Conservation (phyloP, 805 yeast genomes). For the Monosporozyma unispora region DNA sequence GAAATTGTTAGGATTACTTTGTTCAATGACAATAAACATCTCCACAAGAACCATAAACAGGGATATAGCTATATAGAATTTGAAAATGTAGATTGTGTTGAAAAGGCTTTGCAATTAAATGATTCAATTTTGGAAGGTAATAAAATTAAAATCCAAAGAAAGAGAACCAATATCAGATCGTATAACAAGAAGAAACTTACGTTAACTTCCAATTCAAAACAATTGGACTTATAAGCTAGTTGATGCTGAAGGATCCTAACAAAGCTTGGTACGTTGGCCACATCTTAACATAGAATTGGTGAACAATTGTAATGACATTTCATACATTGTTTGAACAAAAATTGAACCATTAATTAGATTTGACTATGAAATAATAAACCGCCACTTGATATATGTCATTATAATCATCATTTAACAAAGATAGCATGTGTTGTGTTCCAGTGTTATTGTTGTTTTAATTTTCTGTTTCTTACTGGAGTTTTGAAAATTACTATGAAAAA, state of each 20-base stretch:
- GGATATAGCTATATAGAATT: slow-evolving; percentile 63
- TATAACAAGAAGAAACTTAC: slow-evolving; percentile 13
- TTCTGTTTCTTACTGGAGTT: neutral
- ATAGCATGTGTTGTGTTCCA: no score
- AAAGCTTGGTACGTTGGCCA: no score
- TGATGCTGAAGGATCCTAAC: no score
- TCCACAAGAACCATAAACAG: slow-evolving; percentile 35
- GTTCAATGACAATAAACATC: slow-evolving; percentile 29
- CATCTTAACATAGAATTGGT: neutral
- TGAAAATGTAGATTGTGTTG: slow-evolving; percentile 34
- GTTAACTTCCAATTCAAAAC: no score
- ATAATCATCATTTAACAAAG: no score
- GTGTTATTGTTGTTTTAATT: neutral
- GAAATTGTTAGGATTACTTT: slow-evolving; percentile 45
- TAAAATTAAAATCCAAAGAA: slow-evolving; percentile 38
- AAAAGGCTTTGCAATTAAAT: slow-evolving; percentile 38
- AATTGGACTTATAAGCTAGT: no score
- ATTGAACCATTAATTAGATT: no score
- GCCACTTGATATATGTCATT: no score
- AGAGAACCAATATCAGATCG: slow-evolving; percentile 49
- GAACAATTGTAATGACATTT: no score
- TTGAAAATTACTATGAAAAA: neutral
- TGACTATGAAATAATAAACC: no score
- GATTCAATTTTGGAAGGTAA: slow-evolving; percentile 39
- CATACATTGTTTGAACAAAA: no score